Evolutionary conservation across 140 eudicot genomes (phyloP).

Genomic region (Cichorium intybus): DNA sequence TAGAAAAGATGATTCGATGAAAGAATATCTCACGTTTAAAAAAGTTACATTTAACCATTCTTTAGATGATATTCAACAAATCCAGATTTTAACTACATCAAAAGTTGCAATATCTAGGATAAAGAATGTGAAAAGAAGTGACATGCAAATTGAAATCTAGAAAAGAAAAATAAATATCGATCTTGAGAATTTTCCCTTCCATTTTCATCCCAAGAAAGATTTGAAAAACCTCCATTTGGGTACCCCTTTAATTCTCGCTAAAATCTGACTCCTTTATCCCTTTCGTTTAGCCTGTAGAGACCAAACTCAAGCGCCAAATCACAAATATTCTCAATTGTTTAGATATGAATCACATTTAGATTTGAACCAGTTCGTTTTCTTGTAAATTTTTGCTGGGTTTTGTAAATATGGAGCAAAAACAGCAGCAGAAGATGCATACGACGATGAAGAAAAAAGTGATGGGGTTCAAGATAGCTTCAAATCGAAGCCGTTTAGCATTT

Average conservation of each 20-base stretch:
- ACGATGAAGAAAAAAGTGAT: slow-evolving; percentile 9
- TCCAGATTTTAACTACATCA: slow-evolving; percentile 1
- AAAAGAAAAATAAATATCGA: neutral
- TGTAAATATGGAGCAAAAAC: slow-evolving; percentile 36
- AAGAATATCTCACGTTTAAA: neutral
- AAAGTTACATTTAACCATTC: neutral
- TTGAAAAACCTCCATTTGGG: neutral
- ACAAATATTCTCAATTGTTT: neutral
- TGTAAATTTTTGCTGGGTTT: neutral
- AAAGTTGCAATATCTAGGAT: slow-evolving; percentile 10
- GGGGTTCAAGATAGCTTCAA: slow-evolving; percentile 31
- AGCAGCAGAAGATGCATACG: slow-evolving; percentile 21
- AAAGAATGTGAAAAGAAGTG: slow-evolving; percentile 13
- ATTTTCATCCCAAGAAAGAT: neutral
- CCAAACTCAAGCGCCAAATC: slow-evolving; percentile 9
- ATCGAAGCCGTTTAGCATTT: slow-evolving; percentile 28
- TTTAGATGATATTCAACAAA: neutral
- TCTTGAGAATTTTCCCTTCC: neutral
- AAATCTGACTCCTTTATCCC: slow-evolving; percentile 11
- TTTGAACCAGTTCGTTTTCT: neutral
- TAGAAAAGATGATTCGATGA: neutral
- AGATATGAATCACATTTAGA: slow-evolving; percentile 1
- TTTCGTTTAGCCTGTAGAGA: neutral
- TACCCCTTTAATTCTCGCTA: slow-evolving; percentile 1
- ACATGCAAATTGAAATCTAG: slow-evolving; percentile 6